Evolutionary conservation across 106 monocot species (phyloP), one percentile per base, ranked within the genome.

Genomic region (Acanthochlamys bracteata): DNA sequence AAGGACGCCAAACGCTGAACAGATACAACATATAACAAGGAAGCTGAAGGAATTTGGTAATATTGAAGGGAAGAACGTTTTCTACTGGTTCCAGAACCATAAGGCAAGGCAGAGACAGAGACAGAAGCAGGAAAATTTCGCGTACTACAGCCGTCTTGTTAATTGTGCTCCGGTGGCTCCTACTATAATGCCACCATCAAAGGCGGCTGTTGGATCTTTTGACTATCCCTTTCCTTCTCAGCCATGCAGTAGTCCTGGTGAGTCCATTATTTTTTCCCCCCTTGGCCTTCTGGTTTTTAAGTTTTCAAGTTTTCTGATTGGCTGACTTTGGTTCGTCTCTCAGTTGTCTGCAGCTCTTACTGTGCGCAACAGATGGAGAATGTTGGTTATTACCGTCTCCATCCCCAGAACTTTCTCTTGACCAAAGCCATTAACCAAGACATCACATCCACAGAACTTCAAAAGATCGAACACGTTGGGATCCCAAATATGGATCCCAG

Each of bases 31-130:
- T 54, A 90, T 90, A 7, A 78, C 94, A 0, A 69, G 60, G 19
- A 82, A 73, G 75, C 68, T 90, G 33, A 67, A 75, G 65, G 81
- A 86, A 79, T 82, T 58, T 39, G 93, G 93, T 0, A 59, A 24
- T 63, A 90, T 89, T 19, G 94, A 94, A 55, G 94, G 89, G 20
- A 94, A 94, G 79, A 94, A 94, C 59, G 94, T 94, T 4, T 94
- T 94, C 79, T 94, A 94, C 74, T 94, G 94, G 94, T 94, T 94
- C 63, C 94, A 94, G 70, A 94, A 94, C 72, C 94, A 94, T 66
- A 94, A 94, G 75, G 94, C 94, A 0, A 56, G 94, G 43, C 86
- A 90, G 64, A 53, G 94, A 16, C 89, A 90, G 79, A 84, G 76
- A 72, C 70, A 84, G 73, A 92, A 84, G 74, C 94, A 89, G 74